A percentile compares a stretch with the other conserved stretches of the same genome.
These are phyloP conservation scores for Xylona heveae DNA, from an alignment of 495 filamentous ascomycete species.

Conservation along the genomic window DNA sequence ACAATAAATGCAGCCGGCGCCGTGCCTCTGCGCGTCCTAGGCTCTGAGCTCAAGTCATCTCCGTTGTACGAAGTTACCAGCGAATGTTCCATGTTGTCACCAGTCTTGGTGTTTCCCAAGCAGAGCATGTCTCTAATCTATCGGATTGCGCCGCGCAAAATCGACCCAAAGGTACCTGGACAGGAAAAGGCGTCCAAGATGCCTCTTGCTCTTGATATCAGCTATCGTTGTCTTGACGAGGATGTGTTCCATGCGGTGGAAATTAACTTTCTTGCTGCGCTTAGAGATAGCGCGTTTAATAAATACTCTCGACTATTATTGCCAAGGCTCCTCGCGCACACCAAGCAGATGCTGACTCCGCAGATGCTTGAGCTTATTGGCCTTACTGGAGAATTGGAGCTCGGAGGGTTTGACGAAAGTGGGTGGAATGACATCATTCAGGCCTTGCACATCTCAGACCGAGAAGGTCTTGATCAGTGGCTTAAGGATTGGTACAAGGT, in stretches of 20 bases:
- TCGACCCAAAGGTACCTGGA: slow-evolving; percentile 16
- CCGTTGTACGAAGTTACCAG: slow-evolving; percentile 43
- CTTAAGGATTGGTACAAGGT: slow-evolving; percentile 11
- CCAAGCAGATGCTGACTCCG: slow-evolving; percentile 28
- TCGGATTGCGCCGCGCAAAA: slow-evolving; percentile 23
- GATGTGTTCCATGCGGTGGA: slow-evolving; percentile 23
- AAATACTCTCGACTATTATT: slow-evolving; percentile 26
- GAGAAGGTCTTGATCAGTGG: slow-evolving; percentile 8
- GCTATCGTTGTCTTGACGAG: slow-evolving; percentile 63
- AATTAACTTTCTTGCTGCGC: slow-evolving; percentile 20
- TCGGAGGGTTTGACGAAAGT: slow-evolving; percentile 11
- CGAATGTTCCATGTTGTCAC: slow-evolving; percentile 27
- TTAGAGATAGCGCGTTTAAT: slow-evolving; percentile 19
- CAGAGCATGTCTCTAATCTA: slow-evolving; percentile 71
- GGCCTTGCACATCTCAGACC: slow-evolving; percentile 14
- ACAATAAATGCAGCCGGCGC: slow-evolving; percentile 58
- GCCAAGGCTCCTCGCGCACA: slow-evolving; percentile 24
- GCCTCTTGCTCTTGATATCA: slow-evolving; percentile 43
- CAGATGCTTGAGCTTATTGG: slow-evolving; percentile 37
- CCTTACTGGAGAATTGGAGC: slow-evolving; percentile 22
- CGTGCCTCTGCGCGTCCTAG: slow-evolving; percentile 52
- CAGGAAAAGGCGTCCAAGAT: slow-evolving; percentile 21
- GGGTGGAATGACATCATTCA: slow-evolving; percentile 14
- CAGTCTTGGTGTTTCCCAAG: slow-evolving; percentile 50
- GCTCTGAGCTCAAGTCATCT: slow-evolving; percentile 47